Evolutionary conservation across 495 filamentous ascomycete species (phyloP).

Genomic region (Penicillium atrosanguineum): DNA sequence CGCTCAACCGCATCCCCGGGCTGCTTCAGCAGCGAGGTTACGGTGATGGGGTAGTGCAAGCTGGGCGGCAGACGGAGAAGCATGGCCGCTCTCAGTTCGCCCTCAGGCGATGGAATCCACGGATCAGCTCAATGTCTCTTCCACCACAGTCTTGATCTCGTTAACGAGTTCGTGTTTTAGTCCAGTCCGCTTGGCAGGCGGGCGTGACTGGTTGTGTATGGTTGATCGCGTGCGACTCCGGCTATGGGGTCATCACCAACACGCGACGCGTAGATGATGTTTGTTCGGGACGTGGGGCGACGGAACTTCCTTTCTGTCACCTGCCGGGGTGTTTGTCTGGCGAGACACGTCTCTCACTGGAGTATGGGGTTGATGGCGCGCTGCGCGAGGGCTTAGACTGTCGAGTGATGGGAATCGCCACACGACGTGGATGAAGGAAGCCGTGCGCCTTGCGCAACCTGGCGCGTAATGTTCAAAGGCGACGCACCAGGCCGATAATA

Average conservation of each 20-base stretch:
- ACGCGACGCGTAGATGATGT: constrained; percentile 24
- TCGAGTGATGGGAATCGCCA: constrained; percentile 15
- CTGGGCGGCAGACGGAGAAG: constrained; percentile 50
- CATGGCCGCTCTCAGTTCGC: constrained; percentile 37
- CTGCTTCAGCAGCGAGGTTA: constrained; percentile 78
- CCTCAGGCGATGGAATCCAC: constrained; percentile 15
- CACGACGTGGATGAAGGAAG: constrained; percentile 4
- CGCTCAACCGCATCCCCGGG: constrained; percentile 71
- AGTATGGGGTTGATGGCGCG: background rate
- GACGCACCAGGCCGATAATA: constrained; percentile 8
- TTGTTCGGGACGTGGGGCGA: background rate
- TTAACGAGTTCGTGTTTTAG: background rate
- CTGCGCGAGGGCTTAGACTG: background rate
- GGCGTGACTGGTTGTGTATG: constrained; percentile 10
- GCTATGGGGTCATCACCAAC: constrained; percentile 37
- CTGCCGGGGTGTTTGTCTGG: background rate
- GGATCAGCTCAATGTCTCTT: constrained; percentile 2
- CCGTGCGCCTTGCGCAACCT: constrained; percentile 19
- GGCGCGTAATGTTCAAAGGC: constrained; percentile 9
- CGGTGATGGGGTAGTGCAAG: constrained; percentile 92
- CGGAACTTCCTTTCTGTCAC: background rate
- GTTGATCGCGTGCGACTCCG: constrained; percentile 28
- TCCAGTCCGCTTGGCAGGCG: constrained; percentile 5
- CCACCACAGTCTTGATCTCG: background rate
- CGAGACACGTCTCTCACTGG: background rate